These are phyloP conservation scores for Pythium pyrilobum DNA, from an alignment of 352 stramenopile species.

Conservation along the genomic window DNA sequence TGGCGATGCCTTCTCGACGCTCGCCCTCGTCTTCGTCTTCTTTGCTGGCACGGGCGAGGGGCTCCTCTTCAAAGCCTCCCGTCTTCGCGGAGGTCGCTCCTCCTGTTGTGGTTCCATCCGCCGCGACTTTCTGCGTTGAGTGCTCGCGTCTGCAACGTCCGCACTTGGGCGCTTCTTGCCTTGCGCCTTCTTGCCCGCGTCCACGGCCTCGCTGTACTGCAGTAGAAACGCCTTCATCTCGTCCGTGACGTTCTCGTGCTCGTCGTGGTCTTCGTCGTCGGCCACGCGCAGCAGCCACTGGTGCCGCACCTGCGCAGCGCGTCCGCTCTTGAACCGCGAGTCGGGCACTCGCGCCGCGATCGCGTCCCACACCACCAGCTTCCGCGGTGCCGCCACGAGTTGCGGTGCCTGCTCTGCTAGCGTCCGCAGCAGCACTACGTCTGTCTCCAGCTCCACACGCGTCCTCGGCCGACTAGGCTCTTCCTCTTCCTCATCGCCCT, in stretches of 20 bases:
- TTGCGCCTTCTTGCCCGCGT: background rate
- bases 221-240: constrained; percentile 2
- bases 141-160: no score
- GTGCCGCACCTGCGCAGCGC: background rate
- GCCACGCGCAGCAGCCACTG: background rate
- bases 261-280: background rate
- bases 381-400: background rate
- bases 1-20: no score
- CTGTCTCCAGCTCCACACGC: background rate
- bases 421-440: background rate
- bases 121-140: no score
- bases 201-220: background rate
- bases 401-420: background rate
- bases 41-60: no score
- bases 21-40: no score
- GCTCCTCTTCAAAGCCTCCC: no score
- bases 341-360: background rate
- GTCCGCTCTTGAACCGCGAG: background rate
- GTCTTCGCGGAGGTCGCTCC: no score
- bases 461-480: background rate
- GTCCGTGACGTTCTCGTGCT: background rate
- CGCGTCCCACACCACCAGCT: background rate
- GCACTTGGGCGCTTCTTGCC: background rate
- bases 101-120: no score
- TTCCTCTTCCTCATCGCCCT: background rate